Evolutionary conservation across 768 basidiomycete species (phyloP), one percentile per base, ranked within the genome.

Genomic region (Steccherinum ochraceum): DNA sequence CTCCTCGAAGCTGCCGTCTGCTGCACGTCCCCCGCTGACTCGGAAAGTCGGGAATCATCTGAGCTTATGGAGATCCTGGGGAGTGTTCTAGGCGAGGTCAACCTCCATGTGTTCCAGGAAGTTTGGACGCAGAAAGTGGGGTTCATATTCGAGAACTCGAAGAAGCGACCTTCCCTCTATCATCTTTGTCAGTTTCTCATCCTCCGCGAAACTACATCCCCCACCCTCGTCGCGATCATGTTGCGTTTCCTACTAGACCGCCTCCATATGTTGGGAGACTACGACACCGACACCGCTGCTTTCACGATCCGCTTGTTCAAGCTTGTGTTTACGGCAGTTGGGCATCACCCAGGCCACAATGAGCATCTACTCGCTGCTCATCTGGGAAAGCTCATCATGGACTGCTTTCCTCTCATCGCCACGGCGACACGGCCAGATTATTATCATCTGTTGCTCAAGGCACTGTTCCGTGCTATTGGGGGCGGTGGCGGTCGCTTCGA

Each of bases 301-400:
- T 81, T 93, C 12, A 87, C 89, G 10, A 86, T 99, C 54, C 83
- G 92, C 46, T 72, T 97, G 43, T 97, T 92, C 80, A 98, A 96
- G 72, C 86, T 96, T 80, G 86, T 93, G 12, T 99, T 98, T 67
- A 76, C 78, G 51, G 90, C 95, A 3, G 90, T 97, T 48, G 81
- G 84, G 12, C 60, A 78, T 46, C 83, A 80, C 66, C 84, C 93
- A 19, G 64, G 64, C 19, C 68, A 77, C 18, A 98, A 97, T 67
- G 96, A 99, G 67, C 79, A 86, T 5, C 92, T 98, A 48, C 73
- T 99, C n/a, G 93, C 93, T 12, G 83, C 89, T 1, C 92, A 98
- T 69, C 78, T 99, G 27, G 84, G 89, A 13, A 91, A 91, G 65
- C 69, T 99, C 42, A 84, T 99, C 59, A 94, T 96, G 86, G 89